phyloP scores from a whole-genome alignment of 345 rosid genomes.

The Lumnitzera racemosa region DNA sequence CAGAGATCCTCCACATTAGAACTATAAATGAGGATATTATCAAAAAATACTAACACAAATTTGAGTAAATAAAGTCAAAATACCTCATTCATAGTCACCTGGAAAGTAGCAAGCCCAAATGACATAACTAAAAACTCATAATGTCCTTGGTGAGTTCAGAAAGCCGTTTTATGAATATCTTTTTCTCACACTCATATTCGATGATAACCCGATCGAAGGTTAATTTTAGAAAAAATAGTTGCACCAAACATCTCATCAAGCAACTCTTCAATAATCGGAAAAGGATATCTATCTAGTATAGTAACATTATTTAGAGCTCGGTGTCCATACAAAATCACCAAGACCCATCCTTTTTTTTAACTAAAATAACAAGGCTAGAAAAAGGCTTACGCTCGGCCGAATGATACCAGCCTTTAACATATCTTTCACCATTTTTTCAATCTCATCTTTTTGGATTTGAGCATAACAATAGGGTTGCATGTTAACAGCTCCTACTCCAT shows the following conservation, averaged over 20 bases:
- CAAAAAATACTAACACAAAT: too few relatives aligned
- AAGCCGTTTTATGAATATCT: not conserved
- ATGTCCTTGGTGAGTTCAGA: slow-evolving; percentile 1
- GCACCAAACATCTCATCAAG: not conserved
- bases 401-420: not conserved
- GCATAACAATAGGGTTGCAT: not conserved
- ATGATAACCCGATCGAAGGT: not conserved
- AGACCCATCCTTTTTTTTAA: not conserved
- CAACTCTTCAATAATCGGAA: not conserved
- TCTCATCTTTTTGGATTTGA: not conserved
- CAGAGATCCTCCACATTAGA: too few relatives aligned
- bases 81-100: not conserved
- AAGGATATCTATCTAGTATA: not conserved
- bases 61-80: too few relatives aligned
- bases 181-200: not conserved
- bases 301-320: not conserved
- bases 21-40: too few relatives aligned
- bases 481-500: not conserved
- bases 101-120: not conserved
- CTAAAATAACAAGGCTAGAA: not conserved
- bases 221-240: not conserved
- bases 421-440: not conserved
- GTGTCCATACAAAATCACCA: not conserved
- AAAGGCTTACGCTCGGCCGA: not conserved
- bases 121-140: not conserved